phyloP scores from a whole-genome alignment of 805 yeast species.

The Pichia thaimueangensis region DNA sequence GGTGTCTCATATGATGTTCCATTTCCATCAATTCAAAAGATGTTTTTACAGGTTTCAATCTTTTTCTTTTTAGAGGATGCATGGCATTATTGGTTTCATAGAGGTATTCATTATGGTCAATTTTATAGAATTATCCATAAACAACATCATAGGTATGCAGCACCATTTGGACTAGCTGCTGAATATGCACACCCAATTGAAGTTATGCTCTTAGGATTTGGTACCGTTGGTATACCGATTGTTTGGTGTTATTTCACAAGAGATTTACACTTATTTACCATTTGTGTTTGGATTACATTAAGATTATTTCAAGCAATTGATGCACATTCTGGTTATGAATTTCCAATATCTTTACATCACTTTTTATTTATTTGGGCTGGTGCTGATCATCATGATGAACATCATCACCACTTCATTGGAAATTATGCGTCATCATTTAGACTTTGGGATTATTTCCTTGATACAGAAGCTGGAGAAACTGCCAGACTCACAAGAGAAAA shows the following conservation, averaged over 20 bases:
- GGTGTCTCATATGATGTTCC: conserved; percentile 80
- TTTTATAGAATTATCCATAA: conserved; percentile 92
- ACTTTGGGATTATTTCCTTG: conserved; percentile 87
- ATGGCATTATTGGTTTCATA: conserved; percentile 97
- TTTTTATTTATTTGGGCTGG: conserved; percentile 97
- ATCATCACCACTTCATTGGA: conserved; percentile 93
- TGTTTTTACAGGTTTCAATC: conserved; percentile 59
- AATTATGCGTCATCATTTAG: conserved; percentile 92
- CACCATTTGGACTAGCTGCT: conserved; percentile 95
- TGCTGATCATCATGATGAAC: conserved; percentile 96
- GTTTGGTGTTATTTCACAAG: conserved; percentile 71
- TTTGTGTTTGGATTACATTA: conserved; percentile 78
- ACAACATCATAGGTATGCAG: conserved; percentile 96
- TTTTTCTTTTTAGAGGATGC: conserved; percentile 86
- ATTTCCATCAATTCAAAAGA: conserved; percentile 62
- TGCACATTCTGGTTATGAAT: conserved; percentile 96
- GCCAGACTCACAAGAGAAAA: conserved; percentile 71
- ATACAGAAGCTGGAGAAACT: conserved; percentile 85
- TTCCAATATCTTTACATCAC: conserved; percentile 93
- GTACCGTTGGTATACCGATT: conserved; percentile 94
- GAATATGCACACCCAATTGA: conserved; percentile 97
- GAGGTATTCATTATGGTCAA: conserved; percentile 80
- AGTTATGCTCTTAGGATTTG: conserved; percentile 84
- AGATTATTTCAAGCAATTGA: conserved; percentile 96
- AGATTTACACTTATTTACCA: conserved; percentile 81